phyloP scores from a whole-genome alignment of 306 rosid genomes.

The Cicer yamashitae region DNA sequence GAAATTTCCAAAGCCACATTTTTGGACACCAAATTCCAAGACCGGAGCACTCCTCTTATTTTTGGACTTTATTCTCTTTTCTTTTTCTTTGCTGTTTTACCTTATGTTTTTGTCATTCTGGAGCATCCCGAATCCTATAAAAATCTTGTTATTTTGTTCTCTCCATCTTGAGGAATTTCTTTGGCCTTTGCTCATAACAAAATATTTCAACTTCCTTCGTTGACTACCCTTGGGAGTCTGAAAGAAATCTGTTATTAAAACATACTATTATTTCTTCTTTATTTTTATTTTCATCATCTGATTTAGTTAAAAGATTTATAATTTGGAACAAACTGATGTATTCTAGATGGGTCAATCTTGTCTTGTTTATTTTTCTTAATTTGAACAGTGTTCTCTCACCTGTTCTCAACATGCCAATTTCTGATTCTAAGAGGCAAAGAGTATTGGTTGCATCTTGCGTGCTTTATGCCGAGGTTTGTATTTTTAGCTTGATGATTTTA shows the following conservation, averaged over 20 bases:
- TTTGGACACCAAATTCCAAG: too few species aligned
- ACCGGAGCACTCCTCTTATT: too few species aligned
- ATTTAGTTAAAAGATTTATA: not conserved
- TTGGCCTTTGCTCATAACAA: too few species aligned
- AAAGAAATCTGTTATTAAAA: not conserved
- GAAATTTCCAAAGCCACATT: too few species aligned
- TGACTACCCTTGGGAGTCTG: not conserved
- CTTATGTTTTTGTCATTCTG: too few species aligned
- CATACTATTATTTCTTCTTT: not conserved
- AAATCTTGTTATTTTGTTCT: not conserved
- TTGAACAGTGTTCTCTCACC: slow-evolving; percentile 96
- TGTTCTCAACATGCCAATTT: slow-evolving; percentile 93
- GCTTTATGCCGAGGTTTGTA: slow-evolving; percentile 94
- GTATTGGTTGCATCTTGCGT: slow-evolving; percentile 96
- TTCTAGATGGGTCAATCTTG: slow-evolving; percentile 33
- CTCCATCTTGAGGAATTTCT: not conserved
- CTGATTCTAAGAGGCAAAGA: slow-evolving; percentile 98
- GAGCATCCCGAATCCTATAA: not conserved
- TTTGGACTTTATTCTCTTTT: too few species aligned
- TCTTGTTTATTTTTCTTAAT: slow-evolving; percentile 40
- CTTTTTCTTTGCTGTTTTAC: too few species aligned
- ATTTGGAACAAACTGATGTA: slow-evolving; percentile 21
- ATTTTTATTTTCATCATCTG: slow-evolving; percentile 30
- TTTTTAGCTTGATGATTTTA: slow-evolving; percentile 36
- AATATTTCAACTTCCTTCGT: slow-evolving; percentile 10